Evolutionary conservation across 202 grass and related monocot species (phyloP), one percentile per base, ranked within the genome.

Genomic region (Setaria italica): DNA sequence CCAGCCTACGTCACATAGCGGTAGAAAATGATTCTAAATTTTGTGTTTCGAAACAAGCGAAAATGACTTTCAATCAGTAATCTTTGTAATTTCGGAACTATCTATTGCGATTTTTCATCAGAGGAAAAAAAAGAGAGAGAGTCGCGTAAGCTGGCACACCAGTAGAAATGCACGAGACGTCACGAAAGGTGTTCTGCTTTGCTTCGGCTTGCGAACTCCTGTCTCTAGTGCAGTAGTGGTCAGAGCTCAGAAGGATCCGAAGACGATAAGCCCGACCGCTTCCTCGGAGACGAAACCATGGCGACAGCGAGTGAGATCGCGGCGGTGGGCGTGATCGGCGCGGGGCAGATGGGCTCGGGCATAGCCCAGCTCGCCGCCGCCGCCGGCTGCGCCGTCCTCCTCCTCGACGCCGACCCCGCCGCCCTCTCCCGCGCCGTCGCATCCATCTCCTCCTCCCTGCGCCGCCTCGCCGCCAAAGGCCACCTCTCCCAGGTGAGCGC

Each of bases 271-370:
- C 59, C 10, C 48, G 10, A 42, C 37, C 55, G 67, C 63, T 58
- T 19, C 14, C 45, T 41, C 6, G 39, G 34, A 60, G 46, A 10
- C 41, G 7, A 41, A 64, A 10, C 48, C 76, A 93, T 92, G 93
- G 84, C 37, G 70, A 41, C 72, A 76, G 76, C 75, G 54, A 70
- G 56, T 14, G 68, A 48, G 63, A 89, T 92, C 45, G 55, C 80
- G 34, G 87, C 75, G 81, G 88, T 99, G 54, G 96, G 84, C 7
- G 93, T 95, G 76, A 83, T 98, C 45, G 96, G 96, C 42, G 90
- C 86, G 84, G 96, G 96, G 1, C 96, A 99, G 93, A 99, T 99
- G 96, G 96, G 96, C 41, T 92, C 96, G 54, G 96, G 96, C 29
- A 99, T 99, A 70, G 91, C 93, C 76, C 96, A 95, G 93, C 85